Percentiles rank a stretch among this genome's conserved stretches.
phyloP scores from a whole-genome alignment of 2,329 filamentous ascomycete genomes.

The Chaetomiaceae sp. region DNA sequence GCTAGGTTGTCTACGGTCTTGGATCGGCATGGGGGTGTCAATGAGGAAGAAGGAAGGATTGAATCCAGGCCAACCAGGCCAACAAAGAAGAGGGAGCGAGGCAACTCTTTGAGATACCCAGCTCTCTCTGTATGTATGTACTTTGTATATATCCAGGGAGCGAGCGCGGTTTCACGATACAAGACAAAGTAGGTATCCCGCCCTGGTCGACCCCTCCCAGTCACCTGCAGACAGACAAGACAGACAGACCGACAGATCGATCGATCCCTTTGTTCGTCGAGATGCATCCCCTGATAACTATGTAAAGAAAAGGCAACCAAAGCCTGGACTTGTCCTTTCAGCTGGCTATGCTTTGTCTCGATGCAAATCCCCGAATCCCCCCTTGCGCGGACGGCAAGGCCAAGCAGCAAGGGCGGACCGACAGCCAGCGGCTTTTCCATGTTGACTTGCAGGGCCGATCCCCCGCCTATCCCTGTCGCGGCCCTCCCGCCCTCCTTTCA shows the following conservation, averaged over 20 bases:
- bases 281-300: too few relatives aligned
- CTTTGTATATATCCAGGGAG: background rate
- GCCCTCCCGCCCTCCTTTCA: constrained; percentile 3
- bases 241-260: too few relatives aligned
- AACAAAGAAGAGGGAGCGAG: too few relatives aligned
- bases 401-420: background rate
- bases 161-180: background rate
- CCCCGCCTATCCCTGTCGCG: constrained; percentile 3
- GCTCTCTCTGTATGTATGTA: too few relatives aligned
- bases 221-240: too few relatives aligned
- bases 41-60: background rate
- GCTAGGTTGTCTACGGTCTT: too few relatives aligned
- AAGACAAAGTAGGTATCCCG: too few relatives aligned
- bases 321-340: background rate
- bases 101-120: too few relatives aligned
- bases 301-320: background rate
- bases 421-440: background rate
- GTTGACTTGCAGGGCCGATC: constrained; percentile 12
- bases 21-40: background rate
- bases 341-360: background rate
- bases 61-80: too few relatives aligned
- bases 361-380: background rate
- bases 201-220: too few relatives aligned
- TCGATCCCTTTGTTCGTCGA: background rate
- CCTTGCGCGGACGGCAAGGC: background rate